Evolutionary conservation across 345 rosid genomes (phyloP), one percentile per base, ranked within the genome.

Genomic region (Arabidopsis arenosa): DNA sequence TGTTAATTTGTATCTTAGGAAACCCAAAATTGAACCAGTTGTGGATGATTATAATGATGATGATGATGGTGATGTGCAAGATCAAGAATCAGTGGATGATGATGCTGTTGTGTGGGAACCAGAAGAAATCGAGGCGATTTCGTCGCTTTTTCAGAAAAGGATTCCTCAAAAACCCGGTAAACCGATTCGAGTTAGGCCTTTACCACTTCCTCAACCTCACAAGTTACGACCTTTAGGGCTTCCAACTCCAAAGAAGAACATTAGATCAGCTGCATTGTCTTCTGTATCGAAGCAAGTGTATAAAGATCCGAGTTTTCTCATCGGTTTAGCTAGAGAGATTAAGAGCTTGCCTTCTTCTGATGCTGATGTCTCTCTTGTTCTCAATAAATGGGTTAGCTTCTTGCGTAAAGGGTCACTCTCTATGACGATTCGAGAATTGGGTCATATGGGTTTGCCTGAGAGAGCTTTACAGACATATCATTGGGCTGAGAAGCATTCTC

Each of bases 401-500:
- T 48, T 94, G 78, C 87, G 90, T 4, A 94, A 90, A 78, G 93
- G 96, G 11, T 92, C 95, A 0, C 80, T 94, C 28, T 89, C 93
- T 0, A 43, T 83, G 66, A 92, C 97, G 2, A 83, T 92, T 70
- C 79, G 89, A 40, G 98, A 94, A 54, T 74, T 94, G 77, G 96
- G 97, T 69, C 96, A 86, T 35, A 82, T 94, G 93, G 85, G 84
- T 67, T 76, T 92, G 36, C 96, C 97, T 36, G 86, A 81, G 39
- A 76, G 93, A 84, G 96, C 97, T 73, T 68, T 92, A 58, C 96
- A 94, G 75, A 87, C 95, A 6, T 87, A 86, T 79, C 89, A 88
- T 21, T 94, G 97, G 97, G 91, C 91, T 6, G 87, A 88, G 78
- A 87, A 84, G 60, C 91, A 86, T 59, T 74, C 88, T 33, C 90